Evolutionary conservation across 1,284 basidiomycete species (phyloP), one percentile per base, ranked within the genome.

Genomic region (Tilletia setariae): DNA sequence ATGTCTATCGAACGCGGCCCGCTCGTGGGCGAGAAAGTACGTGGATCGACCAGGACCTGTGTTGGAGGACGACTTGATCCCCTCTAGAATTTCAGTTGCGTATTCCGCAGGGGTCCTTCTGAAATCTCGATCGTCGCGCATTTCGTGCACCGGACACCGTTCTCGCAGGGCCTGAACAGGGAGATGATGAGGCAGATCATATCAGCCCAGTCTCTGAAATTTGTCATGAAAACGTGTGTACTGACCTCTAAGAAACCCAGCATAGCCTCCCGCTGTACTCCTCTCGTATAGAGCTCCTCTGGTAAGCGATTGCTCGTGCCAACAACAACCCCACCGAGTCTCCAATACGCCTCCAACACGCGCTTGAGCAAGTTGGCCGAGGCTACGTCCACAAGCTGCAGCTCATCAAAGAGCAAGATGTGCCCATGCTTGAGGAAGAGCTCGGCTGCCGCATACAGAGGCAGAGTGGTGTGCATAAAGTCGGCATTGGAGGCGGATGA

Each of bases 321-420:
- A 2, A 87, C 85, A 42, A 91, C 85, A 19, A 91, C 87, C 1
- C 90, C 90, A 19, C 90, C 90, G 74, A 91, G 85, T 1, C 89
- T 85, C 89, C 89, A 90, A 77, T 88, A 91, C 87, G 89, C 90
- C 28, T 88, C 87, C 6, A 91, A 81, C 1, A 90, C 89, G 68
- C 90, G 87, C n/a, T 89, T 86, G 1, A 90, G 85, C 15, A 91
- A 84, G 0, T 82, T 81, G 0, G 89, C 88, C 66, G 87, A 88
- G 0, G 88, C 88, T 0, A 90, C 87, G 76, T 90, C 89, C n/a
- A 90, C 84, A 1, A 90, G 84, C 77, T 90, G 90, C 1, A 90
- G 84, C 82, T 91, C 89, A 78, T 90, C 89, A 77, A 90, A 90
- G 11, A 88, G 86, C 53, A 89, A 83, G 1, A 88, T 83, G 86